Evolutionary conservation across 768 basidiomycete genomes (phyloP).

Genomic region (Panaeolus papilionaceus): DNA sequence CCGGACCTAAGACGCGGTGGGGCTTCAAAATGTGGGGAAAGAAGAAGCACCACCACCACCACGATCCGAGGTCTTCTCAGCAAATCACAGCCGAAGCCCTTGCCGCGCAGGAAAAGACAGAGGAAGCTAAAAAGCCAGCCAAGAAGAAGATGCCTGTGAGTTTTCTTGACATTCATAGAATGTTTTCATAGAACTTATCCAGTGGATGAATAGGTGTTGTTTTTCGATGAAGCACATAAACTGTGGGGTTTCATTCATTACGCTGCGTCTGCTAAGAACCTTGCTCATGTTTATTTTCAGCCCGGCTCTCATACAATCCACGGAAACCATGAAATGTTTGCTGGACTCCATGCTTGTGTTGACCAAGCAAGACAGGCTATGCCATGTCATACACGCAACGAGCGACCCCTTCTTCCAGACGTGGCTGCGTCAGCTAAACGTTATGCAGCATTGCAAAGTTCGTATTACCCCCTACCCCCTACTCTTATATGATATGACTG

Average conservation of each 20-base stretch:
- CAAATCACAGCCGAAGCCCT: conserved; percentile 30
- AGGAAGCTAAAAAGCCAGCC: conserved; percentile 38
- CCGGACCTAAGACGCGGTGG: conserved; percentile 36
- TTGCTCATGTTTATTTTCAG: conserved; percentile 38
- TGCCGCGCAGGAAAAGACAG: conserved; percentile 37
- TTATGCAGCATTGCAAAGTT: conserved; percentile 86
- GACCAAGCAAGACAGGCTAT: conserved; percentile 87
- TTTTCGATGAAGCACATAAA: conserved; percentile 89
- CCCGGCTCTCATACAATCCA: conserved; percentile 76
- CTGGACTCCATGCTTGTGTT: conserved; percentile 87
- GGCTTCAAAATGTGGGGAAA: conserved; percentile 40
- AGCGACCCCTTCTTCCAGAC: conserved; percentile 88
- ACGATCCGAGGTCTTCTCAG: conserved; percentile 19
- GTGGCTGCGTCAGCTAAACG: conserved; percentile 79
- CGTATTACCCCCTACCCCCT: conserved; percentile 13
- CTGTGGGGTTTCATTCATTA: conserved; percentile 49
- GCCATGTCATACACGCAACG: conserved; percentile 83
- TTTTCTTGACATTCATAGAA: conserved; percentile 1
- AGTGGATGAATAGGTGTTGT: conserved; percentile 51
- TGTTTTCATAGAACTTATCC: conserved; percentile 17
- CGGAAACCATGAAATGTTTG: conserved; percentile 83
- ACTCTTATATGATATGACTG: background rate
- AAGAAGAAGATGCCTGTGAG: conserved; percentile 74
- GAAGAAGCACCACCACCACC: conserved; percentile 28
- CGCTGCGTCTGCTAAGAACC: background rate